Evolutionary conservation across 129 eudicot genomes (phyloP).

Genomic region (Lactuca saligna): DNA sequence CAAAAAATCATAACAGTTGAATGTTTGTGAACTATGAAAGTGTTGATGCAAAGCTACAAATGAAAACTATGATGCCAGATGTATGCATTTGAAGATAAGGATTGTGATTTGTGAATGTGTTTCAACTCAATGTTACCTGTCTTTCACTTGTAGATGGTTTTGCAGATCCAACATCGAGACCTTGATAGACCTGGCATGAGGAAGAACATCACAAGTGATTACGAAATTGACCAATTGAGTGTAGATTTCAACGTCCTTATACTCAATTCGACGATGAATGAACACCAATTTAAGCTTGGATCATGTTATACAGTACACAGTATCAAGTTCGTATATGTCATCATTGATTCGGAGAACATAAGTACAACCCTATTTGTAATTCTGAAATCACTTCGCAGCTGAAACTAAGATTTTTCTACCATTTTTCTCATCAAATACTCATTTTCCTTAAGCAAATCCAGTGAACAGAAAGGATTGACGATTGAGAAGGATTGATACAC

Average conservation of each 20-base stretch:
- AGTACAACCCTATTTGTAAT: conserved; percentile 3
- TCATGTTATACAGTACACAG: neutral
- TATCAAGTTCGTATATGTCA: neutral
- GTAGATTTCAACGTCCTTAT: neutral
- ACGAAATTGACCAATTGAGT: neutral
- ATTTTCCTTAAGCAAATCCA: neutral
- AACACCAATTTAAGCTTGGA: neutral
- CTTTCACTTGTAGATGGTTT: conserved; percentile 79
- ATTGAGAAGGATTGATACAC: neutral
- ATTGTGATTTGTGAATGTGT: conserved; percentile 12
- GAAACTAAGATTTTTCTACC: neutral
- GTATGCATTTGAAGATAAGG: neutral
- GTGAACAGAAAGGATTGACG: neutral
- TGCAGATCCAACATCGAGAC: conserved; percentile 97
- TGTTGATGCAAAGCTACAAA: too few species aligned
- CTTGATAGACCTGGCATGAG: conserved; percentile 70
- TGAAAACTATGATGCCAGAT: neutral
- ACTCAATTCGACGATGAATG: neutral
- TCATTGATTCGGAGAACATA: neutral
- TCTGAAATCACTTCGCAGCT: neutral
- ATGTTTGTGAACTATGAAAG: neutral
- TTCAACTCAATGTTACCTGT: conserved; percentile 41
- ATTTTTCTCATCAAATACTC: conserved; percentile 6
- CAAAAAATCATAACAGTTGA: neutral
- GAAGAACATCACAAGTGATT: neutral